Evolutionary conservation across 106 monocot genomes (phyloP).

Genomic region (Ottelia alismoides): DNA sequence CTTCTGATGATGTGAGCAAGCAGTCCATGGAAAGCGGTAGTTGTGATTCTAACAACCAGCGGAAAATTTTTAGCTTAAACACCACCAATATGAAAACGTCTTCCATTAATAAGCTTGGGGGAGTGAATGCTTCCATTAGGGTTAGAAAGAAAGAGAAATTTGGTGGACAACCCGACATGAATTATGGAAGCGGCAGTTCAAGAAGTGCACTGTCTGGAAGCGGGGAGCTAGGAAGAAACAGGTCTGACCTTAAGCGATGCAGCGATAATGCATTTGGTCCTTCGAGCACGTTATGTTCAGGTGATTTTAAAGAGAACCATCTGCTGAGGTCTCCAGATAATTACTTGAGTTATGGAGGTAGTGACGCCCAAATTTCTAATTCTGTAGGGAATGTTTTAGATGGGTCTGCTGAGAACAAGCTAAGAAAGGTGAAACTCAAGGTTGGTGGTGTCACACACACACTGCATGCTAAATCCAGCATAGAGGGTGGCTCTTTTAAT

Average conservation of each 20-base stretch:
- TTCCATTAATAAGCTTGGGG: conserved; percentile 31
- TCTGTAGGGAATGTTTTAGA: not conserved
- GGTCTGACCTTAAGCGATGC: conserved; percentile 16
- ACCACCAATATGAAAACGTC: conserved; percentile 10
- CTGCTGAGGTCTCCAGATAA: conserved; percentile 10
- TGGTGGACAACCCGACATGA: conserved; percentile 21
- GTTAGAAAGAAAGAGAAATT: conserved; percentile 21
- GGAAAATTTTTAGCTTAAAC: conserved; percentile 44
- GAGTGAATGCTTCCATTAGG: conserved; percentile 13
- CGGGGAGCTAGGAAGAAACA: conserved; percentile 11
- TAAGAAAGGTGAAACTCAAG: conserved; percentile 64
- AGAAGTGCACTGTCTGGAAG: conserved; percentile 8
- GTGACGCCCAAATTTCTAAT: conserved; percentile 2
- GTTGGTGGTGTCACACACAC: conserved; percentile 63
- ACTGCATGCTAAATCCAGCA: conserved; percentile 44
- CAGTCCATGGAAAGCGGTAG: conserved; percentile 27
- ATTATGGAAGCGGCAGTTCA: conserved; percentile 15
- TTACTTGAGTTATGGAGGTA: not conserved
- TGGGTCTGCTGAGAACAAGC: conserved; percentile 31
- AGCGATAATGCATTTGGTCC: conserved; percentile 34
- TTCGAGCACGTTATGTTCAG: conserved; percentile 23
- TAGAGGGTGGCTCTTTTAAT: conserved; percentile 11
- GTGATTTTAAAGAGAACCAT: conserved; percentile 16
- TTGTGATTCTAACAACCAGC: conserved; percentile 11
- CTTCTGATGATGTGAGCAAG: conserved; percentile 42